Conservation (phyloP, 129 eudicot genomes). For the Heracleum sosnowskyi region DNA sequence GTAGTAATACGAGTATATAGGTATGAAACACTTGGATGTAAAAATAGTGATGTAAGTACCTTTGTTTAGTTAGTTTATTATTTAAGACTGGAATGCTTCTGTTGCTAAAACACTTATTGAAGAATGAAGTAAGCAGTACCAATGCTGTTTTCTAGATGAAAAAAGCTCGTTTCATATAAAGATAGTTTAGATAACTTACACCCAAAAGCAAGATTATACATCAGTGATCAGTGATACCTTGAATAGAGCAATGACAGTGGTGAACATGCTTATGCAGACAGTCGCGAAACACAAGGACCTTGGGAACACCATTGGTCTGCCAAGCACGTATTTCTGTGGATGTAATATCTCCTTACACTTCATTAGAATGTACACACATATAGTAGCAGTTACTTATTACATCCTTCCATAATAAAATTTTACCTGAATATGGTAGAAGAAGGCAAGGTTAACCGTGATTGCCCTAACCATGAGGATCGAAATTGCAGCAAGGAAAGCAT, state of each 20-base stretch:
- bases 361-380: not conserved
- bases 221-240: constrained; percentile 16
- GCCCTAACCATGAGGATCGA: constrained; percentile 29
- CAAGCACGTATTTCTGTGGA: constrained; percentile 29
- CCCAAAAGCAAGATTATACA: not conserved
- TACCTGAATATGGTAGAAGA: constrained; percentile 35
- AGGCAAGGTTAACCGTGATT: constrained; percentile 25
- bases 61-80: not conserved
- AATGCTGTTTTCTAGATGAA: not conserved
- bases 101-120: not conserved
- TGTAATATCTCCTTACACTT: not conserved
- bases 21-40: not conserved
- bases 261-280: constrained; percentile 27
- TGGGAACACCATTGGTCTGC: constrained; percentile 20
- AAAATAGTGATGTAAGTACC: not conserved
- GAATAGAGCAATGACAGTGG: constrained; percentile 30
- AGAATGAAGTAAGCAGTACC: not conserved
- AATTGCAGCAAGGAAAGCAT: constrained; percentile 30
- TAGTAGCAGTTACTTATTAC: not conserved
- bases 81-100: not conserved
- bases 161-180: not conserved
- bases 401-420: not conserved
- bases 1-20: not conserved
- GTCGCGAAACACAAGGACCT: constrained; percentile 27
- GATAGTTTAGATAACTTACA: not conserved